Evolutionary conservation across 768 basidiomycete genomes (phyloP).

Genomic region (Tremella yokohamensis): DNA sequence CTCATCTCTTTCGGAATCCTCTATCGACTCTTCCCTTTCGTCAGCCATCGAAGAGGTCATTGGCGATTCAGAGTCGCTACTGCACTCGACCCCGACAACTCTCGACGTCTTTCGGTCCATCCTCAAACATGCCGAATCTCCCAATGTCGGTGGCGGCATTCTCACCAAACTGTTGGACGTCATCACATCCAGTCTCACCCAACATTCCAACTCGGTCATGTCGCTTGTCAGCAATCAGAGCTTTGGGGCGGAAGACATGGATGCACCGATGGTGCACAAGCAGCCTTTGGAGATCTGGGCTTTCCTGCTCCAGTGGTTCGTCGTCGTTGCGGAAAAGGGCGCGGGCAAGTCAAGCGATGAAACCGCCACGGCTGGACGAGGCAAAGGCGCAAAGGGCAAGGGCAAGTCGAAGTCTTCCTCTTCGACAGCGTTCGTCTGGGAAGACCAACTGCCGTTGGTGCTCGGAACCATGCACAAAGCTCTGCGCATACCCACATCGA

Average conservation of each 20-base stretch:
- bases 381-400: slow-evolving; percentile 12
- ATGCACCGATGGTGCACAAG: slow-evolving; percentile 58
- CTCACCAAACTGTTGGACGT: slow-evolving; percentile 88
- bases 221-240: slow-evolving; percentile 24
- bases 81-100: slow-evolving; percentile 57
- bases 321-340: slow-evolving; percentile 71
- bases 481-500: slow-evolving; percentile 64
- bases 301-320: slow-evolving; percentile 90
- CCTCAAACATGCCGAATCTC: slow-evolving; percentile 58
- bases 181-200: slow-evolving; percentile 60
- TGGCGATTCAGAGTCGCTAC: slow-evolving; percentile 68
- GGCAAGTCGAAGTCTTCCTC: slow-evolving; percentile 51
- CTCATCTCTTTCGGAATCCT: slow-evolving; percentile 54
- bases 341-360: slow-evolving; percentile 53
- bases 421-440: slow-evolving; percentile 56
- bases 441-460: slow-evolving; percentile 66
- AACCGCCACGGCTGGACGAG: slow-evolving; percentile 51
- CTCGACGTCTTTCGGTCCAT: slow-evolving; percentile 80
- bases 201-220: slow-evolving; percentile 31
- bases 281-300: slow-evolving; percentile 81
- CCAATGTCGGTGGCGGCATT: slow-evolving; percentile 53
- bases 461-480: slow-evolving; percentile 70
- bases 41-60: slow-evolving; percentile 79
- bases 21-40: slow-evolving; percentile 52
- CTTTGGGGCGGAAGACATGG: slow-evolving; percentile 36